Percentiles rank a stretch among this genome's conserved stretches.
Evolutionary conservation across 2,329 filamentous ascomycete genomes (phyloP).

Genomic region (Fusarium equiseti): DNA sequence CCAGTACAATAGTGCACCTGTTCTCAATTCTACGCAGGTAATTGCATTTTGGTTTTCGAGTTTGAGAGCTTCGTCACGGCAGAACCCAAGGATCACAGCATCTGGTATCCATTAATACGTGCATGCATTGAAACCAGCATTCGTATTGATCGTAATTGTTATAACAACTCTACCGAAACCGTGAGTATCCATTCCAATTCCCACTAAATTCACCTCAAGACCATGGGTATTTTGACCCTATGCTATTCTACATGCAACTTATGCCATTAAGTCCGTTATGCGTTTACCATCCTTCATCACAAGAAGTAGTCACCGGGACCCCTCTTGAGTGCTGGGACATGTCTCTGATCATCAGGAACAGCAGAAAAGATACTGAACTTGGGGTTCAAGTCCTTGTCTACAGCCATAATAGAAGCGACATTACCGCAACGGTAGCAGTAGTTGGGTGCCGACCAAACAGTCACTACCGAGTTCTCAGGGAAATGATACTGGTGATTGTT

Average conservation of each 20-base stretch:
- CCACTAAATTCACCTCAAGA: conserved; percentile 50
- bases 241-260: conserved; percentile 57
- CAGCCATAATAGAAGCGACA: conserved; percentile 94
- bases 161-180: conserved; percentile 45
- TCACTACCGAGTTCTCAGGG: conserved; percentile 93
- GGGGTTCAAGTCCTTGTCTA: conserved; percentile 85
- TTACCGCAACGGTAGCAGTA: conserved; percentile 97
- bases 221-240: conserved; percentile 58
- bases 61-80: background rate
- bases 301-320: conserved; percentile 79
- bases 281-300: conserved; percentile 53
- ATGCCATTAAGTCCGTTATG: conserved; percentile 45
- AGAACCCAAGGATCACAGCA: background rate
- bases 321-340: conserved; percentile 78
- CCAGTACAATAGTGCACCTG: background rate
- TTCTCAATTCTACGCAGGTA: background rate
- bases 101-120: background rate
- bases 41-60: background rate
- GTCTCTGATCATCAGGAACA: conserved; percentile 86
- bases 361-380: conserved; percentile 94
- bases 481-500: conserved; percentile 80
- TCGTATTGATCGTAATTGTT: conserved; percentile 31
- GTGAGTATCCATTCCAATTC: conserved; percentile 40
- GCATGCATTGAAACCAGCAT: background rate
- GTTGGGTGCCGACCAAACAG: conserved; percentile 97